Evolutionary conservation across 2,329 filamentous ascomycete species (phyloP).

Genomic region (Cryphonectria parasitica): DNA sequence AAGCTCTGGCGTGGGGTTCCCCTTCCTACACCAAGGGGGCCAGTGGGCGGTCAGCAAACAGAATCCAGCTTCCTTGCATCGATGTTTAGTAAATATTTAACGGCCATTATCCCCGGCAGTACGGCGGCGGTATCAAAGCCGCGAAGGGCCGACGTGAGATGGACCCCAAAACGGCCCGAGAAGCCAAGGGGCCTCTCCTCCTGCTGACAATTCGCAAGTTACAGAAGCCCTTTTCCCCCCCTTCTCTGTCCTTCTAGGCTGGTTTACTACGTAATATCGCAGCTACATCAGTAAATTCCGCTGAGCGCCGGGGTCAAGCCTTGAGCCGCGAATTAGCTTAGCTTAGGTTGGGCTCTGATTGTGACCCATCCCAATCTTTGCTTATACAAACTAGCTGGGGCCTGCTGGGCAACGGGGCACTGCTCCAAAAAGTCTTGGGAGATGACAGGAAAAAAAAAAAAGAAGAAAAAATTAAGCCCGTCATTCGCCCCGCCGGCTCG

Average conservation of each 20-base stretch:
- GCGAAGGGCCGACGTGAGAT: background rate
- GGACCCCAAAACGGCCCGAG: background rate
- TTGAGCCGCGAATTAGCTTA: background rate
- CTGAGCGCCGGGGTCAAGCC: background rate
- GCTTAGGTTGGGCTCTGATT: background rate
- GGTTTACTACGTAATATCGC: background rate
- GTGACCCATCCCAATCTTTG: background rate
- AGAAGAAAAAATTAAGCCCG: too few relatives aligned
- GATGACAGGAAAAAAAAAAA: background rate
- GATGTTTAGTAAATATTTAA: background rate
- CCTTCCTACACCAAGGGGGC: too few relatives aligned
- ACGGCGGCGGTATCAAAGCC: background rate
- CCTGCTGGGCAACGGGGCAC: background rate
- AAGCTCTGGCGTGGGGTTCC: background rate
- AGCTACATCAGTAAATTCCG: background rate
- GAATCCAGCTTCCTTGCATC: background rate
- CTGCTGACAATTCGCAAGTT: background rate
- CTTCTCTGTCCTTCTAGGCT: background rate
- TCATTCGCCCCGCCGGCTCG: background rate
- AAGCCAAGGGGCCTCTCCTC: background rate
- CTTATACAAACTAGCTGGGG: background rate
- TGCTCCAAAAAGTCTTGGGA: background rate
- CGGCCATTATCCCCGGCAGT: background rate
- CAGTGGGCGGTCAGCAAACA: too few relatives aligned
- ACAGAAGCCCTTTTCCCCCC: background rate